Evolutionary conservation across 2,329 filamentous ascomycete species (phyloP).

Genomic region (Pseudogymnoascus verrucosus): DNA sequence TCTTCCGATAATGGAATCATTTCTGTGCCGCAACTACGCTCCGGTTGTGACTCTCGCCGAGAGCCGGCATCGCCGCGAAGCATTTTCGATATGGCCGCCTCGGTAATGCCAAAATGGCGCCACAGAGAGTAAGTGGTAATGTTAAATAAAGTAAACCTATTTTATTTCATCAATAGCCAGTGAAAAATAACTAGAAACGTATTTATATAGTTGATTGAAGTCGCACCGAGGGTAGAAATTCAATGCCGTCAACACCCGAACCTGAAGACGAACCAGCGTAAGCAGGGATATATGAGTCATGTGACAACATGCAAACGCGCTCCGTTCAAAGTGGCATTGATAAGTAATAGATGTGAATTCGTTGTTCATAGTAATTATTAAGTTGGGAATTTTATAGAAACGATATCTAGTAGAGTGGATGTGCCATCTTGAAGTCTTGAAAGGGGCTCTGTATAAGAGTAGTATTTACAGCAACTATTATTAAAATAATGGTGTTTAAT

Average conservation of each 20-base stretch:
- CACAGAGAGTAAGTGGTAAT: background rate
- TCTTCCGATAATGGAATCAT: background rate
- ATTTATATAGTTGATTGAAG: background rate
- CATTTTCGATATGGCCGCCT: background rate
- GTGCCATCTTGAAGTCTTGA: too few relatives aligned
- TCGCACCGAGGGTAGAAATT: background rate
- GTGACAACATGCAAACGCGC: background rate
- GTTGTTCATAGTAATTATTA: background rate
- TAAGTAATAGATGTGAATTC: background rate
- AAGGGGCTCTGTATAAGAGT: too few relatives aligned
- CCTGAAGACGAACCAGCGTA: background rate
- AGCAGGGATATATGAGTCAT: background rate
- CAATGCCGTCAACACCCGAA: slow-evolving; percentile 1
- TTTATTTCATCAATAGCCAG: background rate
- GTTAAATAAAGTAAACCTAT: background rate
- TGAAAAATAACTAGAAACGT: background rate
- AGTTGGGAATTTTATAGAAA: background rate
- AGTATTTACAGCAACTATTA: too few relatives aligned
- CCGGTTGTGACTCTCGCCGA: background rate
- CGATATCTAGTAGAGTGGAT: too few relatives aligned
- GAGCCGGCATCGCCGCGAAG: background rate
- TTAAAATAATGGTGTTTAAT: too few relatives aligned
- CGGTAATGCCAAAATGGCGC: background rate
- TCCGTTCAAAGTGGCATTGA: background rate
- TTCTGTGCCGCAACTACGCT: background rate